Percentiles rank a stretch among this genome's conserved stretches.
Conservation (phyloP, 208 protist species). For the Leishmania arabica region DNA sequence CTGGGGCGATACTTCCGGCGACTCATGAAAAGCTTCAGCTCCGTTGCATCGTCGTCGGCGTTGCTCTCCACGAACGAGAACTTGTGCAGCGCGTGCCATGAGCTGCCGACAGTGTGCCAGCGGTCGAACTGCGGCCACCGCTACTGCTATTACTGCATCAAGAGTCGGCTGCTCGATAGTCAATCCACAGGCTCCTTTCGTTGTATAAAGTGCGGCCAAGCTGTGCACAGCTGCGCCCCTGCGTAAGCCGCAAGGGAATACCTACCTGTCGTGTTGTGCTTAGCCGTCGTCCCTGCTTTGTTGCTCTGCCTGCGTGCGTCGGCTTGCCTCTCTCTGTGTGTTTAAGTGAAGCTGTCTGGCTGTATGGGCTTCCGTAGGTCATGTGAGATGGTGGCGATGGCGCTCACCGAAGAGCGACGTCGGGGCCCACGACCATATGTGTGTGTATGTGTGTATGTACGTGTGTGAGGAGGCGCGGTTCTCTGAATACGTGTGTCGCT, state of each 20-base stretch:
- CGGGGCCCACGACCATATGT: neutral
- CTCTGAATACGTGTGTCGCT: neutral
- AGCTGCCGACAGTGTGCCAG: conserved; percentile 65
- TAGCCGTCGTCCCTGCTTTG: neutral
- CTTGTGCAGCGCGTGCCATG: conserved; percentile 77
- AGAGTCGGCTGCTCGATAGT: conserved; percentile 73
- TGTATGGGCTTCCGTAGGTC: neutral
- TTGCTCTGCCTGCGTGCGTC: neutral
- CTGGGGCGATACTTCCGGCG: conserved; percentile 68
- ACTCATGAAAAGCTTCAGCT: conserved; percentile 47
- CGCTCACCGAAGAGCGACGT: neutral
- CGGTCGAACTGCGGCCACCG: conserved; percentile 89
- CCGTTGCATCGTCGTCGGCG: conserved; percentile 32
- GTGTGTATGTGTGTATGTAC: neutral
- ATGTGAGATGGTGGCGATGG: neutral
- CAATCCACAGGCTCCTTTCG: conserved; percentile 69
- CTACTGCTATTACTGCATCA: conserved; percentile 95
- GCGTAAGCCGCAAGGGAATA: conserved; percentile 23
- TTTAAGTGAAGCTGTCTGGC: neutral
- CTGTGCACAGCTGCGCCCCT: conserved; percentile 57
- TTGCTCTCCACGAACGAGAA: conserved; percentile 38
- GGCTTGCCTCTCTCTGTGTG: neutral
- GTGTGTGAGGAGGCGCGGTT: neutral
- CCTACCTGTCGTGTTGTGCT: neutral
- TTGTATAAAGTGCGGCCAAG: conserved; percentile 68